Conservation (phyloP, 495 filamentous ascomycete species). For the Xylaria acuta region DNA sequence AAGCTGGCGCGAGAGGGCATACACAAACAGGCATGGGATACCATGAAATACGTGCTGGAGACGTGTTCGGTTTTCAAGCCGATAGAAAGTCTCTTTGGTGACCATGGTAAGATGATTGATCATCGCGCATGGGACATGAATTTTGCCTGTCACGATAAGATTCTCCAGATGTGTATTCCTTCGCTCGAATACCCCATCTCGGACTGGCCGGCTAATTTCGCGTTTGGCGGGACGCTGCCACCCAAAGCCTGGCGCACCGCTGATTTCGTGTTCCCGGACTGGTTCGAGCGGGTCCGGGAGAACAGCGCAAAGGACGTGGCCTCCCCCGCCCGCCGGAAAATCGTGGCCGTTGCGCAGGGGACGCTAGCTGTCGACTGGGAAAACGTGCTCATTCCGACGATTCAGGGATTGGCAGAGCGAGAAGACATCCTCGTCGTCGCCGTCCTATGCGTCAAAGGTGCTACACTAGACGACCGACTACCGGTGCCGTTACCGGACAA, state of each 20-base stretch:
- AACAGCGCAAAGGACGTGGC: conserved; percentile 19
- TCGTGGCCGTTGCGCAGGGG: conserved; percentile 45
- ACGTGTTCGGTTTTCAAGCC: conserved; percentile 11
- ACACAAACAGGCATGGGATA: conserved; percentile 14
- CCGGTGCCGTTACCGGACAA: conserved; percentile 31
- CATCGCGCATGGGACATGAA: conserved; percentile 9
- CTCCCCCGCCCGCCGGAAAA: conserved; percentile 24
- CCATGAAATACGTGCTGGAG: conserved; percentile 10
- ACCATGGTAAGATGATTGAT: conserved; percentile 11
- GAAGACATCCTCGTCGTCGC: conserved; percentile 42
- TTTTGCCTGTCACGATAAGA: conserved; percentile 34
- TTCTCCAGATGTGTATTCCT: conserved; percentile 46
- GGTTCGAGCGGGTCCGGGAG: conserved; percentile 5
- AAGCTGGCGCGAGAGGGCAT: conserved; percentile 19
- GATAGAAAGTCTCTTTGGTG: background rate
- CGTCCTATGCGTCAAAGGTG: conserved; percentile 40
- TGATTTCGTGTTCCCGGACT: conserved; percentile 28
- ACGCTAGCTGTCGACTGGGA: conserved; percentile 38
- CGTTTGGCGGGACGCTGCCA: conserved; percentile 44
- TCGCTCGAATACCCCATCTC: conserved; percentile 40
- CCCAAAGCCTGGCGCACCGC: conserved; percentile 42
- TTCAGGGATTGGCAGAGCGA: conserved; percentile 36
- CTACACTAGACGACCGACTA: conserved; percentile 24
- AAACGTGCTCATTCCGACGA: conserved; percentile 39
- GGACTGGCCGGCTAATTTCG: conserved; percentile 37